Evolutionary conservation across 2,329 filamentous ascomycete genomes (phyloP).

Genomic region (Neofusicoccum cordaticola): DNA sequence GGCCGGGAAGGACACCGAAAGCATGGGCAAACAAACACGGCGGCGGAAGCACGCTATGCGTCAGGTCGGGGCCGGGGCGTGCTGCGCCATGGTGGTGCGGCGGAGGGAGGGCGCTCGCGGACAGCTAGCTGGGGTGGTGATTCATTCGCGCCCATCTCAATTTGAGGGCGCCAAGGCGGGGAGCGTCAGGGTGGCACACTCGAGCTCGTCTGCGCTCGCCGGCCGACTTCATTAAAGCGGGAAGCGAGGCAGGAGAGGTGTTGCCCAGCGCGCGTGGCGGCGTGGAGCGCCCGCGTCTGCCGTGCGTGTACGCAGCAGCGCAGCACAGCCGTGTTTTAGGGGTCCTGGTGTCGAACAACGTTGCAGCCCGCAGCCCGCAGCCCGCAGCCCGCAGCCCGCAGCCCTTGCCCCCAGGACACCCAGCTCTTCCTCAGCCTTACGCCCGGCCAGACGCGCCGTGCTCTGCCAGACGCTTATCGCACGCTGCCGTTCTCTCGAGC

Average conservation of each 20-base stretch:
- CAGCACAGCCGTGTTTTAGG: constrained; percentile 8
- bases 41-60: neutral
- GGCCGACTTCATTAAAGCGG: neutral
- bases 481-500: neutral
- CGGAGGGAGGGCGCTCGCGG: neutral
- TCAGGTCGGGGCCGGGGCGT: neutral
- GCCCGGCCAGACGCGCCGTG: neutral
- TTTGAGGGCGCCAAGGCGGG: constrained; percentile 5
- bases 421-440: neutral
- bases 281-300: neutral
- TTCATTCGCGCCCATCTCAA: constrained; percentile 5
- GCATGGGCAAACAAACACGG: neutral
- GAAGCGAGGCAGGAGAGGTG: neutral
- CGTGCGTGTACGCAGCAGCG: neutral
- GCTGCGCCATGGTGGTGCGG: neutral
- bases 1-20: neutral
- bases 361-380: neutral
- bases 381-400: too few relatives aligned
- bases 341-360: neutral
- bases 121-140: constrained; percentile 1
- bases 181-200: neutral
- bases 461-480: constrained; percentile 1
- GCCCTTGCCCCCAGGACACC: too few relatives aligned
- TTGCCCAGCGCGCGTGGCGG: neutral
- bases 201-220: neutral